Percentiles rank a stretch among this genome's conserved stretches.
These are phyloP conservation scores for Byssochlamys sp. DNA, from an alignment of 2,329 filamentous ascomycete species.

Conservation along the genomic window DNA sequence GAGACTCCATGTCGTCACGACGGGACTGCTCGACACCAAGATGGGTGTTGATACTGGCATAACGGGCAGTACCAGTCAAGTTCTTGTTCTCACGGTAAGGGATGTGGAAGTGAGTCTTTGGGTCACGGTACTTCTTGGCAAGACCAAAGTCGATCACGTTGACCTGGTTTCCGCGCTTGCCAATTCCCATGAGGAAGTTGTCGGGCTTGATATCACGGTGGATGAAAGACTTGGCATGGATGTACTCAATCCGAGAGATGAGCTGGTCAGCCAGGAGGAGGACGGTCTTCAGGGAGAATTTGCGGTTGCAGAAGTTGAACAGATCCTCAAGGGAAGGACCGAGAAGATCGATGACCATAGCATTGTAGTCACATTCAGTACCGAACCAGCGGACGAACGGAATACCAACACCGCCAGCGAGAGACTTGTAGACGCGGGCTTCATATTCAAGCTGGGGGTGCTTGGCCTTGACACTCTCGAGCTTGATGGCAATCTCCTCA, in stretches of 20 bases:
- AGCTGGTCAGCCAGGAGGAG: conserved; percentile 92
- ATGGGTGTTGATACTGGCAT: conserved; percentile 98
- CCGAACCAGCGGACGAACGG: conserved; percentile 99
- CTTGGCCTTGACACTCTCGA: conserved; percentile 98
- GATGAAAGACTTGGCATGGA: conserved; percentile 98
- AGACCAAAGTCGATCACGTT: conserved; percentile 98
- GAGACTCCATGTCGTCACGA: conserved; percentile 97
- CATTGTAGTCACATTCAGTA: conserved; percentile 99
- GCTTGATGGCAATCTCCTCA: conserved; percentile 98
- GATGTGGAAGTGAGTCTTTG: conserved; percentile 99
- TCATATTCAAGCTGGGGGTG: conserved; percentile 98
- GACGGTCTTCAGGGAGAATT: conserved; percentile 98
- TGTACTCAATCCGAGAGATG: conserved; percentile 98
- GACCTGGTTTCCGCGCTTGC: conserved; percentile 98
- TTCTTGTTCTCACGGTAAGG: conserved; percentile 99
- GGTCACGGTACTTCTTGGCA: conserved; percentile 98
- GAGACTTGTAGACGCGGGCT: conserved; percentile 75
- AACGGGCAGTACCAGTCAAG: conserved; percentile 94
- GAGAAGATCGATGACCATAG: conserved; percentile 95
- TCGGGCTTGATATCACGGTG: conserved; percentile 99
- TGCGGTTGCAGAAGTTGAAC: conserved; percentile 99
- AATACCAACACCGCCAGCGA: conserved; percentile 93
- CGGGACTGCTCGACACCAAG: conserved; percentile 97
- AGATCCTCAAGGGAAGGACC: conserved; percentile 92
- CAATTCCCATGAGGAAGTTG: conserved; percentile 99